phyloP scores from a whole-genome alignment of 1,139 yeast species.

The Candida freyschussii region DNA sequence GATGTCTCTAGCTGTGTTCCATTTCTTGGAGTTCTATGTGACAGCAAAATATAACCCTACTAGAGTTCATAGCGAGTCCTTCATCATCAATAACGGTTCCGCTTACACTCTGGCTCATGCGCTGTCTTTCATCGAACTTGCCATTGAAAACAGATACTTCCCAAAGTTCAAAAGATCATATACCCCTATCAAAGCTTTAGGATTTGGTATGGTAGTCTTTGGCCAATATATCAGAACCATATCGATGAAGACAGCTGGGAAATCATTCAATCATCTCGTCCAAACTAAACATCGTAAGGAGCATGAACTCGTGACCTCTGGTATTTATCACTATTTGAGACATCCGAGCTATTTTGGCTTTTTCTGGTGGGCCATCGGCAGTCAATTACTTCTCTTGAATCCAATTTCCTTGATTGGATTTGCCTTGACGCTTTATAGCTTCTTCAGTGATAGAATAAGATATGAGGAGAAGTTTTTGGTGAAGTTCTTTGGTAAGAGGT shows the following conservation, averaged over 20 bases:
- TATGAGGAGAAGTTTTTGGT: conserved; percentile 65
- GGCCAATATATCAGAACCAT: conserved; percentile 69
- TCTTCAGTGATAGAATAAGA: conserved; percentile 61
- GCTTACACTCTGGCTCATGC: conserved; percentile 62
- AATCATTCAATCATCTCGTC: conserved; percentile 81
- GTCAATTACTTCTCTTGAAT: conserved; percentile 67
- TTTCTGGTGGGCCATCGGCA: conserved; percentile 90
- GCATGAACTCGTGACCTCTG: conserved; percentile 67
- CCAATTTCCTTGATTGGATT: conserved; percentile 49
- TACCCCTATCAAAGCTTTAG: conserved; percentile 32
- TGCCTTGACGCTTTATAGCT: conserved; percentile 49
- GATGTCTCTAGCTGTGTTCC: conserved; percentile 55
- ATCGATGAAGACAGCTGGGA: conserved; percentile 86
- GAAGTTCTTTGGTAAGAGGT: conserved; percentile 65
- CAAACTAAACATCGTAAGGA: conserved; percentile 46
- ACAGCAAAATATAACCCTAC: conserved; percentile 71
- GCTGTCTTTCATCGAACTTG: conserved; percentile 45
- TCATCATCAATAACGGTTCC: conserved; percentile 66
- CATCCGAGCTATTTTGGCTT: conserved; percentile 94
- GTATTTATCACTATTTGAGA: conserved; percentile 61
- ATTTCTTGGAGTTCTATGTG: conserved; percentile 71
- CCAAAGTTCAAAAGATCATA: conserved; percentile 30
- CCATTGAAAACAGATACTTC: conserved; percentile 34
- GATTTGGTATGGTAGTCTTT: conserved; percentile 39
- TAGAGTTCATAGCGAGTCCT: conserved; percentile 70